A percentile compares a stretch with the other conserved stretches of the same genome.
Evolutionary conservation across 805 yeast genomes (phyloP).

Genomic region (Maudiozyma bulderi): DNA sequence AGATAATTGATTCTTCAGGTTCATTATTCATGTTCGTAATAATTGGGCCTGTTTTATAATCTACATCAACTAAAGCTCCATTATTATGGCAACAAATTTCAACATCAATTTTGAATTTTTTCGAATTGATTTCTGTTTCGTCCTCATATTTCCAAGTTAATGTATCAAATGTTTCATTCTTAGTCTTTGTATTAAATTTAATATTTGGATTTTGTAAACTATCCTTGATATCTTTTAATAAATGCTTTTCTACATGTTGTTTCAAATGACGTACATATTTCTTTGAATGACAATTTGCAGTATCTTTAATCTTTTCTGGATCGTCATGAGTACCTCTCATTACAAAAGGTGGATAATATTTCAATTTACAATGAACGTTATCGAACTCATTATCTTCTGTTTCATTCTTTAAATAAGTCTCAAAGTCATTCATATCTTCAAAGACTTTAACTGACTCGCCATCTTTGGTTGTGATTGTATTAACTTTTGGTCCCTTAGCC

Average conservation of each 20-base stretch:
- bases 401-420: constrained; percentile 56
- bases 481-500: constrained; percentile 23
- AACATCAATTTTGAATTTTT: constrained; percentile 58
- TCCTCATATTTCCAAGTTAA: constrained; percentile 60
- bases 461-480: constrained; percentile 19
- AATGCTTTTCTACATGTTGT: constrained; percentile 65
- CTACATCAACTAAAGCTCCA: constrained; percentile 60
- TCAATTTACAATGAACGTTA: constrained; percentile 54
- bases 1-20: neutral
- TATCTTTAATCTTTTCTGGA: constrained; percentile 61
- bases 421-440: constrained; percentile 56
- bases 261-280: constrained; percentile 66
- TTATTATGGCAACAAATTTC: constrained; percentile 55
- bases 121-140: constrained; percentile 44
- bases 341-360: constrained; percentile 67
- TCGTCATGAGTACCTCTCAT: constrained; percentile 56
- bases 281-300: constrained; percentile 60
- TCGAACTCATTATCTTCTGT: constrained; percentile 70
- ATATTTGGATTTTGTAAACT: constrained; percentile 46
- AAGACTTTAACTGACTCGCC: constrained; percentile 34
- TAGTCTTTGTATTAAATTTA: constrained; percentile 43
- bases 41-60: constrained; percentile 45
- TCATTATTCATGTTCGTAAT: neutral
- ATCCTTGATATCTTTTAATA: constrained; percentile 54
- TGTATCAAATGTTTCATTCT: constrained; percentile 36